These are phyloP conservation scores for Pythium aphanidermatum DNA, from an alignment of 352 stramenopile genomes.

Conservation along the genomic window DNA sequence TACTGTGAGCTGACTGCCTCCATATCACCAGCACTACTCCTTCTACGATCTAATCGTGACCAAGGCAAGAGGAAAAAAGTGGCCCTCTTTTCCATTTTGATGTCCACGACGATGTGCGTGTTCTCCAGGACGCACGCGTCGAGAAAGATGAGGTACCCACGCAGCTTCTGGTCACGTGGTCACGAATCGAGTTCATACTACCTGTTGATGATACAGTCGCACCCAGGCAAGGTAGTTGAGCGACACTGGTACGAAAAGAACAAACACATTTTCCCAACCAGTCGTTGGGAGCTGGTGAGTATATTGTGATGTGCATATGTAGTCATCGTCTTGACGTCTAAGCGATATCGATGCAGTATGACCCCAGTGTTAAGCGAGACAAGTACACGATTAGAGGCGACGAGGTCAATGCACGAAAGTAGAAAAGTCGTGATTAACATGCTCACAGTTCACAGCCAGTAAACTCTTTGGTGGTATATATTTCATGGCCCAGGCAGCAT, in stretches of 20 bases:
- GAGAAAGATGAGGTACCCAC: slow-evolving; percentile 97
- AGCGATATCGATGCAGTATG: slow-evolving; percentile 36
- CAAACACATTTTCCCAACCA: slow-evolving; percentile 99
- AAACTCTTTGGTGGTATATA: too few species aligned
- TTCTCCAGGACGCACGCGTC: slow-evolving; percentile 91
- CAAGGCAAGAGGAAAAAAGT: slow-evolving; percentile 95
- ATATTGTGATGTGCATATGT: neutral
- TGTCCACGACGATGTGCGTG: slow-evolving; percentile 90
- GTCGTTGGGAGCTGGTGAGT: slow-evolving; percentile 94
- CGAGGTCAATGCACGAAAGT: slow-evolving; percentile 41
- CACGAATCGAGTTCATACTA: too few species aligned
- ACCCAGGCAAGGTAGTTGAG: slow-evolving; percentile 97
- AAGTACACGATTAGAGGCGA: slow-evolving; percentile 82
- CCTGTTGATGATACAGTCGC: slow-evolving; percentile 45
- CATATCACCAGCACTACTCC: slow-evolving; percentile 82
- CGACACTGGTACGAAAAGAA: slow-evolving; percentile 98
- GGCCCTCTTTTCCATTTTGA: slow-evolving; percentile 98
- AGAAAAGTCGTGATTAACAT: too few species aligned
- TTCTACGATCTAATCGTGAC: slow-evolving; percentile 99
- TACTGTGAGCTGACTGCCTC: neutral
- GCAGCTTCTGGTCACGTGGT: neutral
- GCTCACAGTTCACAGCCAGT: too few species aligned
- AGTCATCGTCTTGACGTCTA: neutral
- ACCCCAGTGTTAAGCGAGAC: slow-evolving; percentile 65
- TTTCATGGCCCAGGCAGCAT: too few species aligned